Conservation (phyloP, 2,329 filamentous ascomycete species). For the Onygenales sp. region DNA sequence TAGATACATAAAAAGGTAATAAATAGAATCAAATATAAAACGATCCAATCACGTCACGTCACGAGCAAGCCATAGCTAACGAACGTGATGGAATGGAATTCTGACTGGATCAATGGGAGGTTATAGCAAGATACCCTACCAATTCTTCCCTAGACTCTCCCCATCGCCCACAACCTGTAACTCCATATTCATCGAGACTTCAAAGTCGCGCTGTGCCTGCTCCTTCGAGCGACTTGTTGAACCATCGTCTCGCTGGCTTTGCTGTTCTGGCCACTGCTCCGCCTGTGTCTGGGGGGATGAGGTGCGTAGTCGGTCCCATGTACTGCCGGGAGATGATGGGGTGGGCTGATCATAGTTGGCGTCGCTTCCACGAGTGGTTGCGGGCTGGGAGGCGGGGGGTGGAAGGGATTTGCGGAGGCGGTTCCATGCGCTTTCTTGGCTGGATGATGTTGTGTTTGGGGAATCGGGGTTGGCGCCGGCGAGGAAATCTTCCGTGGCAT, state of each 20-base stretch:
- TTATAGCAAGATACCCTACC: neutral
- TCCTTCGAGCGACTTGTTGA: slow-evolving; percentile 19
- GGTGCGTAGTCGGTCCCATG: slow-evolving; percentile 5
- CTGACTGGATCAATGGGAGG: no score
- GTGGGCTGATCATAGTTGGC: neutral
- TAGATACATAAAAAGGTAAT: no score
- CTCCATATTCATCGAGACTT: slow-evolving; percentile 34
- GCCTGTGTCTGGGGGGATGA: neutral
- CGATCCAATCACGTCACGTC: no score
- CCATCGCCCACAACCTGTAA: slow-evolving; percentile 17
- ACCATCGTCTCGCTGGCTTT: slow-evolving; percentile 2
- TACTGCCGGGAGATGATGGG: neutral
- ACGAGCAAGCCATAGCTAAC: no score
- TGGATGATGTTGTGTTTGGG: neutral
- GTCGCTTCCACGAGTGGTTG: neutral
- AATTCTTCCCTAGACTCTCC: slow-evolving; percentile 5
- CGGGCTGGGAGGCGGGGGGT: neutral
- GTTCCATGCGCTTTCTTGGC: slow-evolving; percentile 27
- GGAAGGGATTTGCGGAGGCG: slow-evolving; percentile 19
- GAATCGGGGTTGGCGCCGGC: neutral
- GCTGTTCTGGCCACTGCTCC: slow-evolving; percentile 5
- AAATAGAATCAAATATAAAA: no score
- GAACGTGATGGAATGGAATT: no score
- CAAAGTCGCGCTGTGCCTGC: slow-evolving; percentile 34
- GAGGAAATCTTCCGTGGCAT: neutral